Base-by-base conservation (phyloP, 257 asterid genomes). In the Fraxinus quadrangulata region DNA sequence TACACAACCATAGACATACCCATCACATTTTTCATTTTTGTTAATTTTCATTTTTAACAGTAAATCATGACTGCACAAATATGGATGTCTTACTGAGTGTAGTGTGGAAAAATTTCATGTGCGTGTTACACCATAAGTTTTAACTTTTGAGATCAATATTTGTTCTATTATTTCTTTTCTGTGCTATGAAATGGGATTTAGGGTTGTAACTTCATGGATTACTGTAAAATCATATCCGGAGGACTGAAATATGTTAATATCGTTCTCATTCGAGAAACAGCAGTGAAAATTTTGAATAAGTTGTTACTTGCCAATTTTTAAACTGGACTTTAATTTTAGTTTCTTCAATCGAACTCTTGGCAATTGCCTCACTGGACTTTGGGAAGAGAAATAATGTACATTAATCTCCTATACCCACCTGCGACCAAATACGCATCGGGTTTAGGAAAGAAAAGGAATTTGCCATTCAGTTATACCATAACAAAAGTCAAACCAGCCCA, bases 311-410 rank as follows among this genome's bases (percentile, higher is more conserved):
- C 66, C 66, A 56, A 56, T 56, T 19, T 56, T 51, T 5, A n/a
- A 56, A 56, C 23, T 56, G 66, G 66, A n/a, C 24, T 11, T 56
- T 56, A 56, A 56, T 56, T 16, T n/a, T n/a, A 16, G 66, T 56
- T 21, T 56, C 66, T 56, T 56, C 66, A 56, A 56, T 11, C 51
- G 14, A 42, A 42, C 51, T 40, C 49, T 40, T 40, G 0, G 42
- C 67, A 42, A 12, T 71, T 28, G 11, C 3, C 71, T 79, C 34
- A 84, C 83, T 81, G 16, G n/a, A 28, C 7, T 71, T 66, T 36
- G 56, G 56, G 16, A 47, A 47, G 56, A 47, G 56, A 45, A 45
- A 47, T 13, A 47, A 47, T 47, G 4, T 47, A 47, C 51, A 47
- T 47, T 47, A 14, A 47, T 28, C 13, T 72, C 66, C 49, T 40